Evolutionary conservation across 2,329 filamentous ascomycete species (phyloP).

Genomic region (Chrysosporium queenslandicum): DNA sequence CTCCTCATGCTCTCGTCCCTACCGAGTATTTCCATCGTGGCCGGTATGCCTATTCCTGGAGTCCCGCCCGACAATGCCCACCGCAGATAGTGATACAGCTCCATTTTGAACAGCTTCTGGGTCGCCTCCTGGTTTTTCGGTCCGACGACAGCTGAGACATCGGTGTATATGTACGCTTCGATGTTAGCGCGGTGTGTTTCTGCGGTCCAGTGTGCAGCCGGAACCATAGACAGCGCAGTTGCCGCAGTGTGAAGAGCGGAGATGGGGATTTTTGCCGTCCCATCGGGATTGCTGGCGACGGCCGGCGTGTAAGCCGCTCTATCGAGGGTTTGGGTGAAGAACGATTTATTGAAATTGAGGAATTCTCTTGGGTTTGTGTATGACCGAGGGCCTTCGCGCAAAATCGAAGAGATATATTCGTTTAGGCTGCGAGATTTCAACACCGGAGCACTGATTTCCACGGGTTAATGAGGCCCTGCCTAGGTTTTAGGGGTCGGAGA

Average conservation of each 20-base stretch:
- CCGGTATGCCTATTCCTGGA: slow-evolving; percentile 45
- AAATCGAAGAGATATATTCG: slow-evolving; percentile 46
- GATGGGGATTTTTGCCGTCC: slow-evolving; percentile 23
- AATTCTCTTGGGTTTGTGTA: slow-evolving; percentile 18
- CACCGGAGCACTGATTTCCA: slow-evolving; percentile 21
- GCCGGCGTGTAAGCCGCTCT: slow-evolving; percentile 22
- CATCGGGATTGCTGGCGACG: slow-evolving; percentile 13
- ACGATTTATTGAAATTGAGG: slow-evolving; percentile 14
- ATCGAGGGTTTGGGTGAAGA: slow-evolving; percentile 38
- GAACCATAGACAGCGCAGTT: slow-evolving; percentile 36
- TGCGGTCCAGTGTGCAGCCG: slow-evolving; percentile 32
- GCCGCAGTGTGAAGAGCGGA: slow-evolving; percentile 36
- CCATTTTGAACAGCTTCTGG: slow-evolving; percentile 34
- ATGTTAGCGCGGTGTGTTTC: slow-evolving; percentile 35
- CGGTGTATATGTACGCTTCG: slow-evolving; percentile 21
- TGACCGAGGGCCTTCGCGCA: slow-evolving; percentile 15
- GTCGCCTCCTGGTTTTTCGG: slow-evolving; percentile 22
- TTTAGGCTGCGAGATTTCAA: slow-evolving; percentile 31
- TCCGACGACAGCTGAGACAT: slow-evolving; percentile 20
- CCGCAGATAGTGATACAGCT: slow-evolving; percentile 47
- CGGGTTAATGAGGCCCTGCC: slow-evolving; percentile 3
- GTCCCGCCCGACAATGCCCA: slow-evolving; percentile 46
- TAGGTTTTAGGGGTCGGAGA: neutral
- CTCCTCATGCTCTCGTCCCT: slow-evolving; percentile 41
- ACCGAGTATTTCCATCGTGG: slow-evolving; percentile 48